Base-by-base conservation (phyloP, 2,329 filamentous ascomycete species). In the Nothopassalora personata region DNA sequence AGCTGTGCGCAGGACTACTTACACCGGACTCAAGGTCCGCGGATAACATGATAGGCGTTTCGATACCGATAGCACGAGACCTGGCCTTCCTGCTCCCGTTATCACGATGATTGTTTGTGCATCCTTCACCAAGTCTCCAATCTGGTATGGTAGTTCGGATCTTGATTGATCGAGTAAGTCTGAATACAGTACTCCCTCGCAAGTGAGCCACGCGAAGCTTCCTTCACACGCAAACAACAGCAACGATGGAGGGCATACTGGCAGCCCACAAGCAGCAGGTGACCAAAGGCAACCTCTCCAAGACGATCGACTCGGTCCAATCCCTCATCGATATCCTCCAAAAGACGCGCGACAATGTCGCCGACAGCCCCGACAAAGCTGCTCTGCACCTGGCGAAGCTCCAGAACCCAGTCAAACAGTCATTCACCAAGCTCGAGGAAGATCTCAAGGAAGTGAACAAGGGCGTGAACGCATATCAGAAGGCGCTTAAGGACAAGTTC, bases 391-490 rank as follows among this genome's bases (percentile, higher is more conserved):
- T 97, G 67, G 88, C 89, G 31, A 92, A 88, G 71, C 83, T 97
- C 18, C 91, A 97, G 72, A 92, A 89, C 64, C 90, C 92, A 0
- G 81, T 96, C 58, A 94, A 92, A 70, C 80, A 87, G 54, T 86
- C 87, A 1, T 87, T 97, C 61, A 91, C 96, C 43, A 81, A 84
- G 36, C 85, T 96, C 43, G 93, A 88, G 66, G 86, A 88, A 55
- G 87, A 90, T 68, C 77, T 97, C 53, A 94, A 91, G 73, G 89
- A 90, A 57, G 86, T 94, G 2, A 88, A 95, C 67, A 88, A 87
- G 63, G 86, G 87, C 1, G 86, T 96, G 59, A 91, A 87, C 72
- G 88, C 87, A 65, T 96, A 95, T 74, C 86, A 86, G 66, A 96
- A 92, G 72, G 85, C 89, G 5, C 79, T 99, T 31, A 90, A 96